Conservation (phyloP, 2,329 filamentous ascomycete genomes). For the Penicillium glabrum region DNA sequence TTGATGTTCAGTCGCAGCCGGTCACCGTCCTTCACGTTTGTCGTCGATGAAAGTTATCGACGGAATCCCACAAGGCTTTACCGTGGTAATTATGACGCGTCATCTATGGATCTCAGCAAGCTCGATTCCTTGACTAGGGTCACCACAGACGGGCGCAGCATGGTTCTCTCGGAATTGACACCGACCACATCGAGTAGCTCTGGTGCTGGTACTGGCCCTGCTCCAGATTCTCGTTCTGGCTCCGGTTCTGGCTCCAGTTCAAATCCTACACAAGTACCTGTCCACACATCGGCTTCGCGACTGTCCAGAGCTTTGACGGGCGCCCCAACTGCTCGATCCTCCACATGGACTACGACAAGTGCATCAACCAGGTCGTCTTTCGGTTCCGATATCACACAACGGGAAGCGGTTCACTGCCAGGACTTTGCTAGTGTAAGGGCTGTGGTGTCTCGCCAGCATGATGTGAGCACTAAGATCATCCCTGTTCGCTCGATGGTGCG, state of each 20-base stretch:
- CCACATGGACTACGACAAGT: constrained; percentile 12
- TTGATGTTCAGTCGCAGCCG: constrained; percentile 30
- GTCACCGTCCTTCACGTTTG: constrained; percentile 24
- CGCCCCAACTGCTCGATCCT: constrained; percentile 8
- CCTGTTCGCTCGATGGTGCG: neutral
- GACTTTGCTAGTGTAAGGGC: neutral
- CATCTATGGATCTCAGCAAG: constrained; percentile 4
- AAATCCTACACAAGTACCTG: neutral
- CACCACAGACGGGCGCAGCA: constrained; percentile 4
- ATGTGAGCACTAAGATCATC: neutral
- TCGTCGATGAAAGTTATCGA: constrained; percentile 12
- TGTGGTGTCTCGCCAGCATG: neutral
- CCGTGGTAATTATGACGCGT: constrained; percentile 3
- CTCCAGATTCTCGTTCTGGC: too few relatives aligned
- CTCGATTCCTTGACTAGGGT: constrained; percentile 4
- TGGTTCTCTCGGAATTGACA: constrained; percentile 3
- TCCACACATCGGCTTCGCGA: neutral
- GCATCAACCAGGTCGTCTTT: neutral
- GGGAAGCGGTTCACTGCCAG: neutral
- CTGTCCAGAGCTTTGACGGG: constrained; percentile 2
- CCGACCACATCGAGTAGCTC: neutral
- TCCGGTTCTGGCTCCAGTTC: neutral
- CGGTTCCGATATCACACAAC: neutral
- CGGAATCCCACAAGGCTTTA: neutral
- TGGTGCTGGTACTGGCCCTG: neutral